phyloP scores from a whole-genome alignment of 805 yeast species.

The Starmerella powellii region DNA sequence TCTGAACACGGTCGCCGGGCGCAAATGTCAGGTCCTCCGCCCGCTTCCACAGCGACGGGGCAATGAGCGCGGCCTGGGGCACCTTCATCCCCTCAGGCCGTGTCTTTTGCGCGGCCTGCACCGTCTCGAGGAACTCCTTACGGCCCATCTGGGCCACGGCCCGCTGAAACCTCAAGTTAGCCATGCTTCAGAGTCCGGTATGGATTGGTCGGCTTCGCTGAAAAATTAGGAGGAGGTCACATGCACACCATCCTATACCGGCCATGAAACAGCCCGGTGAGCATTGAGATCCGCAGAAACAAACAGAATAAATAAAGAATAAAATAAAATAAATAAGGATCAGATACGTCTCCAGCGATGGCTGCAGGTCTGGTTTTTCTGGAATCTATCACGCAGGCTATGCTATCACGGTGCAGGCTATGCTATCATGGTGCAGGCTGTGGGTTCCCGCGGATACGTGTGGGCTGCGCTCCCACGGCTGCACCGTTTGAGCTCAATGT shows the following conservation, averaged over 20 bases:
- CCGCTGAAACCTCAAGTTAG: slow-evolving; percentile 18
- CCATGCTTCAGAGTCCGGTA: slow-evolving; percentile 12
- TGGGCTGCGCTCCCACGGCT: too few relatives aligned
- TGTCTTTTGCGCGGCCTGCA: slow-evolving; percentile 14
- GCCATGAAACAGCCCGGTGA: too few relatives aligned
- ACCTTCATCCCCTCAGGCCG: slow-evolving; percentile 21
- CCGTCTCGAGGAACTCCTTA: slow-evolving; percentile 20
- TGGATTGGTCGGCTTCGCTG: background rate
- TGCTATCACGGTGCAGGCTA: too few relatives aligned
- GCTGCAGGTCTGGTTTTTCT: too few relatives aligned
- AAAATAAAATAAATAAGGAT: too few relatives aligned
- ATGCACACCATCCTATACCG: background rate
- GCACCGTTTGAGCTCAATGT: too few relatives aligned
- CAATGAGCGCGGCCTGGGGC: slow-evolving; percentile 18
- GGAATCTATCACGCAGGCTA: too few relatives aligned
- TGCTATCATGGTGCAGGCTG: too few relatives aligned
- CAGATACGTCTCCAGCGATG: too few relatives aligned
- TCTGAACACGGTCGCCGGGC: slow-evolving; percentile 24
- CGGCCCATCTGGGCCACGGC: slow-evolving; percentile 19
- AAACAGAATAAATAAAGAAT: too few relatives aligned
- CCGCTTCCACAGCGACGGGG: slow-evolving; percentile 17
- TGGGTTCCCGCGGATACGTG: too few relatives aligned
- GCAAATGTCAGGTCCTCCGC: slow-evolving; percentile 22
- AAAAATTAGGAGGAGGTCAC: background rate
- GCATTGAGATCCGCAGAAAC: too few relatives aligned